Base-by-base conservation (phyloP, 345 rosid species). In the Dovyalis caffra region DNA sequence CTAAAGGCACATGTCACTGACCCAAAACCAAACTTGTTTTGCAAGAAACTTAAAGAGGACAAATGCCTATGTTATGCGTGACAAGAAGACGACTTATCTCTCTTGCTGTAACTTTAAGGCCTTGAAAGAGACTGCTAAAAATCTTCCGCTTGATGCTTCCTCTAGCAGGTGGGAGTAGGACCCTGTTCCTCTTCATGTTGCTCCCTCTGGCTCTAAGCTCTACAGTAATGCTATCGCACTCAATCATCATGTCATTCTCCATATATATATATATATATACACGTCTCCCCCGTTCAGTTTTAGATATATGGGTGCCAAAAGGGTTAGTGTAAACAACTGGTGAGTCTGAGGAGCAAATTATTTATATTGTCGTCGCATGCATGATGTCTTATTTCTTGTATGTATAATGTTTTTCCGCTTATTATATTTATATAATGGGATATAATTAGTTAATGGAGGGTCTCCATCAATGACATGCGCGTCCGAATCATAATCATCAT, bases 111-210 rank as follows among this genome's bases (percentile, higher is more conserved):
- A 15, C 15, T 26, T 58, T 32, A 3, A 37, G 49, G 34, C 57
- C 67, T 16, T 28, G 56, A 37, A 60, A 72, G 26, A 72, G 57
- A 18, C 53, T 6, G 9, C 16, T 40, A 40, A 40, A 61, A 10
- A 72, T 72, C 57, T 28, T 60, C 67, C 26, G 47, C 37, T 38
- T 26, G 57, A 72, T 40, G 23, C 37, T 23, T 60, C 75, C 57
- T 18, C 67, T 71, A 25, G 51, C 51, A 18, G 56, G 66, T 16
- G 74, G 56, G 26, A 71, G 33, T 10, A 20, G 37, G 15, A 49
- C 51, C 21, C 16, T 35, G 38, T 35, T 45, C 15, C 51, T 18
- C 15, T 9, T 28, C 3, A 23, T 23, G 47, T n/a, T 0, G 1
- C 25, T 12, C 25, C 35, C 7, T 23, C 43, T 57, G 38, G 38